A percentile compares a stretch with the other conserved stretches of the same genome.
Conservation (phyloP, 2,329 filamentous ascomycete species). For the Fusarium dimerum region DNA sequence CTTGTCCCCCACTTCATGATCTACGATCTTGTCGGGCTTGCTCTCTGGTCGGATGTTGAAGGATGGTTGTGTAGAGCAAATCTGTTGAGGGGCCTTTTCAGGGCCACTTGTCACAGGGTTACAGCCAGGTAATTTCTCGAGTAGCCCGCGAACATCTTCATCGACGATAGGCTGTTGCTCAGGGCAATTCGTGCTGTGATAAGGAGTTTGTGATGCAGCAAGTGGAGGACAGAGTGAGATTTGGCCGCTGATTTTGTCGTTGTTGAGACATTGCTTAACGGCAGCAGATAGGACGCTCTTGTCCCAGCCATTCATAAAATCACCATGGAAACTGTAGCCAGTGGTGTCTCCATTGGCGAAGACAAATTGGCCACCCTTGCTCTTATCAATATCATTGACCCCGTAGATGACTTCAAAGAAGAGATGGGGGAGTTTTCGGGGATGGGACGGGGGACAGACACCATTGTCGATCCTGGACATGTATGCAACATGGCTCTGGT, state of each 20-base stretch:
- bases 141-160: constrained; percentile 19
- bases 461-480: constrained; percentile 28
- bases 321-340: constrained; percentile 24
- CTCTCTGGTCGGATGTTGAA: constrained; percentile 13
- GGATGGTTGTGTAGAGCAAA: constrained; percentile 11
- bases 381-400: constrained; percentile 25
- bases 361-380: constrained; percentile 22
- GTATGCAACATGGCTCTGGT: constrained; percentile 26
- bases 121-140: constrained; percentile 20
- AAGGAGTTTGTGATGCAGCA: constrained; percentile 22
- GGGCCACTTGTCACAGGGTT: constrained; percentile 19
- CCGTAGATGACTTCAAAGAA: constrained; percentile 27
- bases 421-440: constrained; percentile 21
- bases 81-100: constrained; percentile 3
- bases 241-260: constrained; percentile 15
- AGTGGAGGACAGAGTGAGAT: constrained; percentile 17
- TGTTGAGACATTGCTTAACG: constrained; percentile 23
- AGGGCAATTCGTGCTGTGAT: constrained; percentile 20
- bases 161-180: constrained; percentile 19
- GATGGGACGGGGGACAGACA: constrained; percentile 21
- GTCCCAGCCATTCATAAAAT: constrained; percentile 25
- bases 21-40: constrained; percentile 8
- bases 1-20: constrained; percentile 19
- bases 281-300: constrained; percentile 14
- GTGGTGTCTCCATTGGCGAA: constrained; percentile 27